Percentiles rank a stretch among this genome's conserved stretches.
Conservation (phyloP, 176 grass and related monocot genomes). For the Triticum aestivum region DNA sequence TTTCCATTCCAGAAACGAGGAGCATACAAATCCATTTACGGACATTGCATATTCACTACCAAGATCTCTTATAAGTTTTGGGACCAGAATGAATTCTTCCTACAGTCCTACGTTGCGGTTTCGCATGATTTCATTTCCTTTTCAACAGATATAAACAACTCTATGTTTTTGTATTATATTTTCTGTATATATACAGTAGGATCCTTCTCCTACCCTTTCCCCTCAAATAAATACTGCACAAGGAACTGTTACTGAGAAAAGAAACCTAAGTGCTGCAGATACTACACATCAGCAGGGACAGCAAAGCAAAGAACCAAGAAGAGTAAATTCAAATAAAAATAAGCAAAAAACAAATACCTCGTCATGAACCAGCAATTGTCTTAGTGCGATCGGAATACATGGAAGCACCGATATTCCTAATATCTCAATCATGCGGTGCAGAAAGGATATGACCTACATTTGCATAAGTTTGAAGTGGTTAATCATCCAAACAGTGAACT, state of each 20-base stretch:
- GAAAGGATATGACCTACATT: constrained; percentile 82
- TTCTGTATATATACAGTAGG: constrained; percentile 1
- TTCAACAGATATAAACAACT: not conserved
- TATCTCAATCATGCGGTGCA: constrained; percentile 97
- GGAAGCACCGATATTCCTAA: constrained; percentile 81
- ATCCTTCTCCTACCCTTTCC: not conserved
- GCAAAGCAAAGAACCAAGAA: constrained; percentile 28
- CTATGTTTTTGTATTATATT: not conserved
- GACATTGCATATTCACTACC: too few relatives aligned
- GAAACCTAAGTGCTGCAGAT: constrained; percentile 9
- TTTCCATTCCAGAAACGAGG: too few relatives aligned
- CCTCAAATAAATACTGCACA: not conserved
- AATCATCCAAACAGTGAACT: constrained; percentile 29
- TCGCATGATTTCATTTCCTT: constrained; percentile 11
- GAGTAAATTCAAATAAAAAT: not conserved
- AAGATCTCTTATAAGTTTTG: too few relatives aligned
- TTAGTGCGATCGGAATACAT: constrained; percentile 62
- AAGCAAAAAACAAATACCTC: constrained; percentile 59
- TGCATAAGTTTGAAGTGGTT: constrained; percentile 25
- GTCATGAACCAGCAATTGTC: constrained; percentile 77
- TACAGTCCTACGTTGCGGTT: not conserved
- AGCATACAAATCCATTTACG: too few relatives aligned
- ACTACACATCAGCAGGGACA: not conserved
- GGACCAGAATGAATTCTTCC: not conserved
- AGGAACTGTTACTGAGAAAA: not conserved